Percentiles rank a stretch among this genome's conserved stretches.
Evolutionary conservation across 202 grass and related monocot species (phyloP).

Genomic region (Bolboschoenoplectus hybrid): DNA sequence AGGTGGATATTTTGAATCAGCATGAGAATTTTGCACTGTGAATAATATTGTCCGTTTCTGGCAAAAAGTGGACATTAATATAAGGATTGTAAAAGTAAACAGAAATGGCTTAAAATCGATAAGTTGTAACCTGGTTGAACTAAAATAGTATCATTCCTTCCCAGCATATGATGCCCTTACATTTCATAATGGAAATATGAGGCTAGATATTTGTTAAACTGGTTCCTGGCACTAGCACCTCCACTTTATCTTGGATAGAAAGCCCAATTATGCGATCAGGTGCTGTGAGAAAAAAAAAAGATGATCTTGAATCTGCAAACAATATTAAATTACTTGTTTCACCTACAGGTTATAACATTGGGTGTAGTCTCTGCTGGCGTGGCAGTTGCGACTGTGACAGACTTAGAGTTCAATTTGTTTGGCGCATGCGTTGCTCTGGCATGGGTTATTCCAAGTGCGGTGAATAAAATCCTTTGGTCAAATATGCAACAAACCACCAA

Average conservation of each 20-base stretch:
- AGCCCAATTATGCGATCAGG: neutral
- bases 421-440: conserved; percentile 89
- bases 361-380: conserved; percentile 76
- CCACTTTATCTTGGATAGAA: neutral
- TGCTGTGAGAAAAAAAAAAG: neutral
- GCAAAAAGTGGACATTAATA: too few relatives aligned
- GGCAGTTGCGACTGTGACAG: conserved; percentile 88
- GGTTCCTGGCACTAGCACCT: neutral
- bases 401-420: conserved; percentile 96
- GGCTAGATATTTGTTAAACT: neutral
- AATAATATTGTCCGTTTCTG: too few relatives aligned
- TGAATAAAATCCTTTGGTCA: conserved; percentile 98
- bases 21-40: neutral
- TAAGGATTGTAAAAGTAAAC: neutral
- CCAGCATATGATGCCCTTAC: neutral
- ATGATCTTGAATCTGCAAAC: conserved; percentile 5
- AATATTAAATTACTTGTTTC: conserved; percentile 24
- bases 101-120: neutral
- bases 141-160: neutral
- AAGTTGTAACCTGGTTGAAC: neutral
- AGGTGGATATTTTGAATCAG: neutral
- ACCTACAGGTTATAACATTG: conserved; percentile 71
- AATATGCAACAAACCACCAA: conserved; percentile 90
- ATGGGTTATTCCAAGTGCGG: conserved; percentile 90
- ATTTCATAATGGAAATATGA: too few relatives aligned